phyloP scores from a whole-genome alignment of 176 grass and related monocot species.

The Puya raimondii region DNA sequence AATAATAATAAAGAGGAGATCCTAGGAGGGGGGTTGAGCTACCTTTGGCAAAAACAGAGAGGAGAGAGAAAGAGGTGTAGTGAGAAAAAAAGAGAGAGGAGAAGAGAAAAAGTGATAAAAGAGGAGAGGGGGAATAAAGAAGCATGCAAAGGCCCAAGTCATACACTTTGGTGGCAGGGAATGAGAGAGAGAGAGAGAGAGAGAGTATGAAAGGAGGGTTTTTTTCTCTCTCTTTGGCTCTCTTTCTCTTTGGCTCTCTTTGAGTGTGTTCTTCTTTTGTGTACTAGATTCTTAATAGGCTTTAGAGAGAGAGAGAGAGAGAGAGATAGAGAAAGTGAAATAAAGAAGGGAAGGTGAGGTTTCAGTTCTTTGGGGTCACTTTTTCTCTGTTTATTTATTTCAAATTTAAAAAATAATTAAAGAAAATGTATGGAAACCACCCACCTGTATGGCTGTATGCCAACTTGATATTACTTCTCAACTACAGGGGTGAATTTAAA shows the following conservation, averaged over 20 bases:
- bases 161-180: background rate
- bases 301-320: background rate
- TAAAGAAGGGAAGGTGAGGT: background rate
- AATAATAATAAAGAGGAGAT: no score
- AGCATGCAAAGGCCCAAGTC: background rate
- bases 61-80: no score
- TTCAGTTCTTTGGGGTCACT: no score
- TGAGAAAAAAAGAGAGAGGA: no score
- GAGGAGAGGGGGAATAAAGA: background rate
- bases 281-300: background rate
- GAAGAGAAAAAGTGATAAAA: no score
- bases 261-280: background rate
- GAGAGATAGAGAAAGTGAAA: background rate
- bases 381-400: no score
- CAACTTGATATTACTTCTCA: no score
- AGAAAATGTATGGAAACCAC: no score
- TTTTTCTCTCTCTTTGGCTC: background rate
- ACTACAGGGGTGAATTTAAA: no score
- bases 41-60: background rate
- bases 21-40: no score
- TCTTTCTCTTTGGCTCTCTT: background rate
- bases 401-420: no score
- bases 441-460: no score
- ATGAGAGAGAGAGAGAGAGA: background rate
- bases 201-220: background rate